Conservation (phyloP, 352 stramenopile species). For the Pythium myriotylum region DNA sequence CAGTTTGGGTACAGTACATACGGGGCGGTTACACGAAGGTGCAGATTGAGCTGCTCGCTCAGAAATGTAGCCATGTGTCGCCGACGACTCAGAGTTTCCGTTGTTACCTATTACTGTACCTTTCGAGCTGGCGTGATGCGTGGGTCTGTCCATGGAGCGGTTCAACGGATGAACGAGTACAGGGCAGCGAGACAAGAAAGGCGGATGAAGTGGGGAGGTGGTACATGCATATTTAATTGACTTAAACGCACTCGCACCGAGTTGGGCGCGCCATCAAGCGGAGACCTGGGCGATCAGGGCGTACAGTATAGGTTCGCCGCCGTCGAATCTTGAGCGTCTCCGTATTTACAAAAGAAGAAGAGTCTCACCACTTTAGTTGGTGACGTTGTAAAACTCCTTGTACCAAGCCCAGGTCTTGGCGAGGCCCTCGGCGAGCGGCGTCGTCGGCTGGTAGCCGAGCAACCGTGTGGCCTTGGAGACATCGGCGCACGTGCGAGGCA, state of each 20-base stretch:
- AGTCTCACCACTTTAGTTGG: slow-evolving; percentile 9
- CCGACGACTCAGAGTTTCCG: not conserved
- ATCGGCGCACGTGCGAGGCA: slow-evolving; percentile 95
- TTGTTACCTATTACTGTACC: no score
- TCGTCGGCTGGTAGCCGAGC: slow-evolving; percentile 95
- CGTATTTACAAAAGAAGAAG: no score
- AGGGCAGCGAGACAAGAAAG: no score
- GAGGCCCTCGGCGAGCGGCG: slow-evolving; percentile 93
- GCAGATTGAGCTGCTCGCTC: not conserved
- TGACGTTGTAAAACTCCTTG: slow-evolving; percentile 50
- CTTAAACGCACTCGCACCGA: slow-evolving; percentile 12
- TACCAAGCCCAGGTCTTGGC: slow-evolving; percentile 95
- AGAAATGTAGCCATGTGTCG: slow-evolving; percentile 6
- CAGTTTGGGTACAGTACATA: no score
- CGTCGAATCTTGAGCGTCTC: no score
- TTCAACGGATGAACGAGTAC: no score
- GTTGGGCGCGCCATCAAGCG: not conserved
- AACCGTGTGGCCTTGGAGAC: slow-evolving; percentile 94
- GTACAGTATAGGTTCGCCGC: no score
- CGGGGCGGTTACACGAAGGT: slow-evolving; percentile 1
- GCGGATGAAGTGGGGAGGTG: no score
- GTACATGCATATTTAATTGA: slow-evolving; percentile 20
- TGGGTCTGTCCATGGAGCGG: no score
- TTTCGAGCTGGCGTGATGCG: no score
- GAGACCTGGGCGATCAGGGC: no score